Conservation (phyloP, 345 rosid species). For the Pistacia atlantica region DNA sequence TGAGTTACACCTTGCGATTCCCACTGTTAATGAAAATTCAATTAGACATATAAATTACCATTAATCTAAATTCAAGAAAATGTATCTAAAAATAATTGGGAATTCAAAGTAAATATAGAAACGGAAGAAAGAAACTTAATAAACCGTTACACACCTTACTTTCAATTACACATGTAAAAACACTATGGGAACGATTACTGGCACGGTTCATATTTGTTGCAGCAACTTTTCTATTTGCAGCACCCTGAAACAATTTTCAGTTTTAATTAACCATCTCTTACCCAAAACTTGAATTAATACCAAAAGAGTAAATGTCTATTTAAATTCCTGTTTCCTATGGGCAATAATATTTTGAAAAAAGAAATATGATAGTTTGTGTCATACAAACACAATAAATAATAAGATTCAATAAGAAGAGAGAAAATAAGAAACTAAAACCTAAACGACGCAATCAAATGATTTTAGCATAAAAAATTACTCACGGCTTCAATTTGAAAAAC, state of each 20-base stretch:
- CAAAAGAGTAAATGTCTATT: not conserved
- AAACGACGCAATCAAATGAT: not conserved
- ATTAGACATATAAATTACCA: constrained; percentile 19
- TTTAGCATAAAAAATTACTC: no score
- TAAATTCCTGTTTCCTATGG: not conserved
- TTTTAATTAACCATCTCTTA: not conserved
- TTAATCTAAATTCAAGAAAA: not conserved
- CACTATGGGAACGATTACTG: constrained; percentile 99
- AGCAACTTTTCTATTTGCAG: constrained; percentile 96
- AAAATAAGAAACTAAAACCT: not conserved
- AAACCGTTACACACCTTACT: constrained; percentile 60
- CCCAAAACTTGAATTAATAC: not conserved
- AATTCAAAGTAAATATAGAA: not conserved
- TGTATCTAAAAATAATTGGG: not conserved
- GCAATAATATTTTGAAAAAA: not conserved
- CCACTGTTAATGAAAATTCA: constrained; percentile 57
- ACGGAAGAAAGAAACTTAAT: not conserved
- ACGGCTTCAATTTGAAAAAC: not conserved
- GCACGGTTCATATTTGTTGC: constrained; percentile 98
- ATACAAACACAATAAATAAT: not conserved
- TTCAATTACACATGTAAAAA: constrained; percentile 91
- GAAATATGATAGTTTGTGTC: not conserved
- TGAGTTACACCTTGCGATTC: constrained; percentile 94
- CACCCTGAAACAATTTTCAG: constrained; percentile 59
- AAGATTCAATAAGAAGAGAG: not conserved